Evolutionary conservation across 106 monocot genomes (phyloP).

Genomic region (Amphibolis antarctica): DNA sequence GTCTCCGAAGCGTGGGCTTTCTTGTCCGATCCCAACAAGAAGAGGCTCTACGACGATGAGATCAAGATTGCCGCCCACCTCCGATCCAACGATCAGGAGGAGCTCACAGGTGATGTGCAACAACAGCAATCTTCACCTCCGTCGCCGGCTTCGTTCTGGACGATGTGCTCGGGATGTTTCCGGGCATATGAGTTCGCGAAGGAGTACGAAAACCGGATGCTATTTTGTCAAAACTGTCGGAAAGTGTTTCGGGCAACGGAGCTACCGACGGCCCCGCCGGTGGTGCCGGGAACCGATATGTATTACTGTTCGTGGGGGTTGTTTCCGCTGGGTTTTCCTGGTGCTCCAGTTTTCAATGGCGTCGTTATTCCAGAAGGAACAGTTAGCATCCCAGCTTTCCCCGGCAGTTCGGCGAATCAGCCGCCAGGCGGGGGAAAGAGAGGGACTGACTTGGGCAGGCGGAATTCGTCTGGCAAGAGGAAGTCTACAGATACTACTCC

Average conservation of each 20-base stretch:
- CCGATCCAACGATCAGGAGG: slow-evolving; percentile 2
- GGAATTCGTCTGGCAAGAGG: background rate
- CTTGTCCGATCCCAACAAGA: slow-evolving; percentile 6
- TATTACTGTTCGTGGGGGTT: slow-evolving; percentile 74
- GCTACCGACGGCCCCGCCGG: slow-evolving; percentile 33
- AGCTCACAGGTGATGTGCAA: background rate
- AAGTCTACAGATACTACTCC: background rate
- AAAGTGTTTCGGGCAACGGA: slow-evolving; percentile 32
- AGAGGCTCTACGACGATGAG: background rate
- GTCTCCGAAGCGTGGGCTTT: slow-evolving; percentile 14
- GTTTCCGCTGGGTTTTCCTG: slow-evolving; percentile 54
- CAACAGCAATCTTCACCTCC: background rate
- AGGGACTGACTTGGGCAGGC: too few relatives aligned
- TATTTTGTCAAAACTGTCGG: slow-evolving; percentile 42
- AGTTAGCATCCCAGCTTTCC: background rate
- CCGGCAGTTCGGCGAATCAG: background rate
- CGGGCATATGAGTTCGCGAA: slow-evolving; percentile 43
- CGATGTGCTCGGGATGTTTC: slow-evolving; percentile 44
- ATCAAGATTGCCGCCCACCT: slow-evolving; percentile 3
- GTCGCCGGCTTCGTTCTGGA: slow-evolving; percentile 40
- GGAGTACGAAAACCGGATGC: slow-evolving; percentile 14
- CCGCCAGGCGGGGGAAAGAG: slow-evolving; percentile 1
- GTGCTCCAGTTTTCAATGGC: slow-evolving; percentile 10
- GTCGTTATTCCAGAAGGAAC: slow-evolving; percentile 8
- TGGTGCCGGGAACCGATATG: slow-evolving; percentile 53